These are phyloP conservation scores for Papiliotrema nemorosa DNA, from an alignment of 1,284 basidiomycete genomes.

Conservation along the genomic window DNA sequence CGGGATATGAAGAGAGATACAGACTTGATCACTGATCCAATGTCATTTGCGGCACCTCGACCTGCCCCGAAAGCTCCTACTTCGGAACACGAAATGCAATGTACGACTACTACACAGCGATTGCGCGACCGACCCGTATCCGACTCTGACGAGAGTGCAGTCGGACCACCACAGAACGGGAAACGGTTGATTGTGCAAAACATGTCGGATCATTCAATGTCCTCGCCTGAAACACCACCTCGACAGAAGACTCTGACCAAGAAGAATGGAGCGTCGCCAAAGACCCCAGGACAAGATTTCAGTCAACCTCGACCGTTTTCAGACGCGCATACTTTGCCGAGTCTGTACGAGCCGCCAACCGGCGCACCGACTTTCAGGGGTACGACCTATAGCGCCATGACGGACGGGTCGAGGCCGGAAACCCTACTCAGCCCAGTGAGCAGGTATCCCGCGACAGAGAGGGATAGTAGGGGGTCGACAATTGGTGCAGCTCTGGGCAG, in stretches of 20 bases:
- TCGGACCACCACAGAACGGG: background rate
- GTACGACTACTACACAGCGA: constrained; percentile 5
- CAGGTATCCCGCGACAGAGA: constrained; percentile 4
- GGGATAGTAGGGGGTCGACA: background rate
- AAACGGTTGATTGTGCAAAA: background rate
- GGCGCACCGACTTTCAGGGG: constrained; percentile 3
- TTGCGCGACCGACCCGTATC: background rate
- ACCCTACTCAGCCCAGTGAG: constrained; percentile 3
- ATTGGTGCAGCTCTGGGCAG: constrained; percentile 6
- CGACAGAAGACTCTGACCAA: background rate
- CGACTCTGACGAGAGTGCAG: background rate
- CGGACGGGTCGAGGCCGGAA: background rate
- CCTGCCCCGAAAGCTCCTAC: constrained; percentile 5
- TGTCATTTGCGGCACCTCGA: constrained; percentile 4
- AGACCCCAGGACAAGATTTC: constrained; percentile 4
- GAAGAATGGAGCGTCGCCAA: background rate
- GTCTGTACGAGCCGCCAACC: constrained; percentile 9
- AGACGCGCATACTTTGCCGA: constrained; percentile 4
- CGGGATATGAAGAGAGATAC: constrained; percentile 4
- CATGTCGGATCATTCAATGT: background rate
- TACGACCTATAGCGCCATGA: background rate
- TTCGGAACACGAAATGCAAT: background rate
- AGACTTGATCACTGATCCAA: constrained; percentile 6
- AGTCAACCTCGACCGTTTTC: constrained; percentile 7
- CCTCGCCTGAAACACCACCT: background rate